Evolutionary conservation across 306 rosid genomes (phyloP).

Genomic region (Pyrus betulifolia): DNA sequence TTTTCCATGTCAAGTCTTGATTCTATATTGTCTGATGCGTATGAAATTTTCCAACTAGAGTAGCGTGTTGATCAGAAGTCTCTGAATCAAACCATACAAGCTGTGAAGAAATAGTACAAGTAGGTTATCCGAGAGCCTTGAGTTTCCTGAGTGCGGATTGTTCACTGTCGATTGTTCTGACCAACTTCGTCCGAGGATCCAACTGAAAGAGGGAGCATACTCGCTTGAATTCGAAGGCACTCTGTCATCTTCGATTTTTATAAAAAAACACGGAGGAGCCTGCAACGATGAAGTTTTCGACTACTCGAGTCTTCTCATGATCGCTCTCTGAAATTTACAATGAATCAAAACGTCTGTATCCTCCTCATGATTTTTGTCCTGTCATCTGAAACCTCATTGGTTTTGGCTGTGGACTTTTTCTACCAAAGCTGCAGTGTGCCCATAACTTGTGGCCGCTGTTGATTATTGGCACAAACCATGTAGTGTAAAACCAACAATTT

Average conservation of each 20-base stretch:
- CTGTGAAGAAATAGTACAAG: neutral
- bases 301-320: no score
- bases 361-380: conserved; percentile 4
- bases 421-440: conserved; percentile 29
- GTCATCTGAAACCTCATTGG: neutral
- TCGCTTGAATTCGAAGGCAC: neutral
- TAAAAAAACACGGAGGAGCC: neutral
- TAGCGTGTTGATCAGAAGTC: neutral
- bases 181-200: neutral
- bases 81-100: neutral
- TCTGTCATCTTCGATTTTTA: neutral
- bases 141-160: neutral
- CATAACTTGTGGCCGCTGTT: conserved; percentile 27
- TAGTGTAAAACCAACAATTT: no score
- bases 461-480: no score
- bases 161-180: neutral
- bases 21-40: neutral
- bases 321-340: neutral
- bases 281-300: neutral
- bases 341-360: conserved; percentile 13
- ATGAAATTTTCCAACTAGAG: neutral
- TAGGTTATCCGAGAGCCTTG: neutral
- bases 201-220: neutral
- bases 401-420: neutral
- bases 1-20: neutral